Conservation (phyloP, 805 yeast genomes). For the Suhomyces xylopsoci region DNA sequence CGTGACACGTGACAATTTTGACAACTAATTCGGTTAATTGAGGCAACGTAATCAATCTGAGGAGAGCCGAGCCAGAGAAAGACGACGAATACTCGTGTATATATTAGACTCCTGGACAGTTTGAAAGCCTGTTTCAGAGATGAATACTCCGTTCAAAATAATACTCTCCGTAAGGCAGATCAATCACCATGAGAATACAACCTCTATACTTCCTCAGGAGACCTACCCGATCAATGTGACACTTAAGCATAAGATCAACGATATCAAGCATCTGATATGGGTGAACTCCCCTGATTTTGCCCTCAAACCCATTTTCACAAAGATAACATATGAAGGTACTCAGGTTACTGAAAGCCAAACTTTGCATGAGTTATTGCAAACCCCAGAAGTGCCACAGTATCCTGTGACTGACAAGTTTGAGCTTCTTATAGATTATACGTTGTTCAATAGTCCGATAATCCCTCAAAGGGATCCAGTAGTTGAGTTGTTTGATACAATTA, state of each 20-base stretch:
- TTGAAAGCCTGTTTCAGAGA: slow-evolving; percentile 1
- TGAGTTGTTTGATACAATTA: slow-evolving; percentile 21
- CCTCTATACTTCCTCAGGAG: background rate
- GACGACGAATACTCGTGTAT: background rate
- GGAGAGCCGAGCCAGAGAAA: background rate
- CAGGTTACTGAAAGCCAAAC: slow-evolving; percentile 10
- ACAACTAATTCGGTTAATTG: background rate
- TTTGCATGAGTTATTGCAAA: slow-evolving; percentile 12
- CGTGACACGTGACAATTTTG: background rate
- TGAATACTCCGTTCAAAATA: slow-evolving; percentile 20
- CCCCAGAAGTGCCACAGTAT: slow-evolving; percentile 3
- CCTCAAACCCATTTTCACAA: slow-evolving; percentile 26
- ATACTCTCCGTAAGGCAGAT: slow-evolving; percentile 10
- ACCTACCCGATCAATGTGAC: slow-evolving; percentile 17
- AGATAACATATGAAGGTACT: slow-evolving; percentile 11
- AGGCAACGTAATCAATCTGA: background rate
- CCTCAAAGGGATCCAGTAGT: slow-evolving; percentile 24
- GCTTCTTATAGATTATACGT: slow-evolving; percentile 23
- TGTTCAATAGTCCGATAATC: slow-evolving; percentile 15
- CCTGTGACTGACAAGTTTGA: slow-evolving; percentile 8
- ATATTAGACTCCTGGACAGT: background rate
- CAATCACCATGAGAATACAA: background rate
- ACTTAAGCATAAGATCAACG: slow-evolving; percentile 20
- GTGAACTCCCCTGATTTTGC: slow-evolving; percentile 16
- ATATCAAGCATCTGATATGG: slow-evolving; percentile 30